Evolutionary conservation across 768 basidiomycete species (phyloP).

Genomic region (Termitomyces sp.): DNA sequence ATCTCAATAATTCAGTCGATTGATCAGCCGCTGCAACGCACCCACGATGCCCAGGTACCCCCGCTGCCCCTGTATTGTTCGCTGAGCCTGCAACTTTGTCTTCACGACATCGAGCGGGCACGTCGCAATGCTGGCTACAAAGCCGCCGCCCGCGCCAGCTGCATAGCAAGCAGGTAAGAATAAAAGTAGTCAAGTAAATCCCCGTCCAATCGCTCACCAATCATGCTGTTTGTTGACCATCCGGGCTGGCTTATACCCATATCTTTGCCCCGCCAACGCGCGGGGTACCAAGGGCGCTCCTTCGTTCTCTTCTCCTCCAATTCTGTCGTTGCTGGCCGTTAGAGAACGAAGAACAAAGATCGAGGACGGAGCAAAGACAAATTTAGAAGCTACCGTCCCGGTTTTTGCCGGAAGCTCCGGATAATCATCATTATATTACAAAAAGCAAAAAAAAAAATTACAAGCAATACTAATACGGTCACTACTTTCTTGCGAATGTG

Average conservation of each 20-base stretch:
- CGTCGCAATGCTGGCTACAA: conserved; percentile 88
- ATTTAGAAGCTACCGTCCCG: conserved; percentile 10
- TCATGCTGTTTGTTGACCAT: conserved; percentile 79
- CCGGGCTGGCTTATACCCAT: conserved; percentile 56
- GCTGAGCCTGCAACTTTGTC: conserved; percentile 96
- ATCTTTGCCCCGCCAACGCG: conserved; percentile 60
- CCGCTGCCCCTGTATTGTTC: conserved; percentile 56
- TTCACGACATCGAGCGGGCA: conserved; percentile 98
- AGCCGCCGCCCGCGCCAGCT: conserved; percentile 95
- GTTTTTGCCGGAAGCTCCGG: conserved; percentile 8
- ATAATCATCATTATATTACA: conserved; percentile 4
- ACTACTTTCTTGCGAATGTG: conserved; percentile 69
- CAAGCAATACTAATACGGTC: background rate
- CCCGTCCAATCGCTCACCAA: conserved; percentile 53
- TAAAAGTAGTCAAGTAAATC: conserved; percentile 6
- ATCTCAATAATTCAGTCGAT: conserved; percentile 8
- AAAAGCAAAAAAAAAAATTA: background rate
- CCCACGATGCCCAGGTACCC: conserved; percentile 77
- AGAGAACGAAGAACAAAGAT: background rate
- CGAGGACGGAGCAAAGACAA: background rate
- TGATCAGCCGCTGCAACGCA: conserved; percentile 27
- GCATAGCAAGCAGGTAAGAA: conserved; percentile 4
- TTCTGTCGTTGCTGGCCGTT: conserved; percentile 6
- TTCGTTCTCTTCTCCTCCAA: conserved; percentile 10
- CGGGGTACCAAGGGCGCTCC: conserved; percentile 28